Evolutionary conservation across 73 alveolate species (phyloP).

Genomic region (Symbiodinium pilosum): DNA sequence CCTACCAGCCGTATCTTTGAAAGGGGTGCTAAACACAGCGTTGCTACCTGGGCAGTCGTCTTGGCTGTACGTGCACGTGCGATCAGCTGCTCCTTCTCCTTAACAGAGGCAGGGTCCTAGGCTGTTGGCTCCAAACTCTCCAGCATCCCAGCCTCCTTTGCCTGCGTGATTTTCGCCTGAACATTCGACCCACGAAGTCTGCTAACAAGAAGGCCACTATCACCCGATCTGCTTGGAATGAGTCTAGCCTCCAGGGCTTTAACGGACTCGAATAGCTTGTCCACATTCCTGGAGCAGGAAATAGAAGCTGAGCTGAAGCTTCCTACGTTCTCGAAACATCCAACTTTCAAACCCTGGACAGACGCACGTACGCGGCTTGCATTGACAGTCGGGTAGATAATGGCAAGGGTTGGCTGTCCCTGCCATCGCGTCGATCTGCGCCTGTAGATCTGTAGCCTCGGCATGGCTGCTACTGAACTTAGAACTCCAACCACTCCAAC

Average conservation of each 20-base stretch:
- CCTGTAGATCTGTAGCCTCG: conserved; percentile 32
- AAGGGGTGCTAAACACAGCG: too few relatives aligned
- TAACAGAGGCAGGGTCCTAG: neutral
- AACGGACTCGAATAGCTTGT: conserved; percentile 84
- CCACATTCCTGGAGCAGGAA: conserved; percentile 39
- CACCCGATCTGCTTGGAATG: neutral
- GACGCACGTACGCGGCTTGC: neutral
- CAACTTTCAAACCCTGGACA: neutral
- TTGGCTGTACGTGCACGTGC: conserved; percentile 91
- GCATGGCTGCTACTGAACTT: too few relatives aligned
- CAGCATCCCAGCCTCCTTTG: conserved; percentile 37
- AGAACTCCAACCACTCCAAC: too few relatives aligned
- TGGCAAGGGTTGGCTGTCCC: too few relatives aligned
- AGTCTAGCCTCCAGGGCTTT: conserved; percentile 64
- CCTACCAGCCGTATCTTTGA: too few relatives aligned
- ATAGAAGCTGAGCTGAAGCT: too few relatives aligned
- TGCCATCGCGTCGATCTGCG: conserved; percentile 76
- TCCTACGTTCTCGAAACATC: too few relatives aligned
- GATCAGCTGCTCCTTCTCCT: conserved; percentile 95
- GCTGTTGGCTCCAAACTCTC: neutral
- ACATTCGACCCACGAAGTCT: neutral
- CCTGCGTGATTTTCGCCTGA: conserved; percentile 68
- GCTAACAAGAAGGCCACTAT: neutral
- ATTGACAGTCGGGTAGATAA: too few relatives aligned
- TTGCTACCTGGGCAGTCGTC: conserved; percentile 61